These are phyloP conservation scores for Ceratocystis colombiana DNA, from an alignment of 2,329 filamentous ascomycete species.

Conservation along the genomic window DNA sequence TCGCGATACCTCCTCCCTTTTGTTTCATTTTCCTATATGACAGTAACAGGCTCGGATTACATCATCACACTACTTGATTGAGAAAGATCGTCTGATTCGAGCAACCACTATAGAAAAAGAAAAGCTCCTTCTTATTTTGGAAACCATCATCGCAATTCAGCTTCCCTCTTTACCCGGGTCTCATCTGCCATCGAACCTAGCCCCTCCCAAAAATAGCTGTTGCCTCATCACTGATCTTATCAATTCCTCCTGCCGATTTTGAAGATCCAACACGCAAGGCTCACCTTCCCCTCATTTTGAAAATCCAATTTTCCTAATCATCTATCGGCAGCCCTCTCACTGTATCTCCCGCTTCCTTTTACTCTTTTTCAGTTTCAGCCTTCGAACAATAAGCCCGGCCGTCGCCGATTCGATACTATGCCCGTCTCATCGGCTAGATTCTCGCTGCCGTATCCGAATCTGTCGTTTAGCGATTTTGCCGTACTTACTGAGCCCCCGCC, in stretches of 20 bases:
- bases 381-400: background rate
- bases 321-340: background rate
- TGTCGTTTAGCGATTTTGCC: constrained; percentile 31
- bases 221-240: background rate
- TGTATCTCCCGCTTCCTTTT: too few relatives aligned
- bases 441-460: constrained; percentile 33
- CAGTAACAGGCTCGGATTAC: background rate
- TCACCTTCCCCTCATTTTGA: background rate
- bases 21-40: background rate
- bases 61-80: background rate
- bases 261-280: background rate
- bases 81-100: background rate
- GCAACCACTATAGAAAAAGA: background rate
- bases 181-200: background rate
- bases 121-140: background rate
- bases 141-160: background rate
- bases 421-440: constrained; percentile 26
- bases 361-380: background rate
- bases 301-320: background rate
- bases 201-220: background rate
- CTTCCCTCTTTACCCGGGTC: too few relatives aligned
- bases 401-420: constrained; percentile 13
- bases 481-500: constrained; percentile 22
- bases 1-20: background rate
- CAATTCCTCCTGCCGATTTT: background rate